Conservation (phyloP, 306 rosid species). For the Quercus cerris region DNA sequence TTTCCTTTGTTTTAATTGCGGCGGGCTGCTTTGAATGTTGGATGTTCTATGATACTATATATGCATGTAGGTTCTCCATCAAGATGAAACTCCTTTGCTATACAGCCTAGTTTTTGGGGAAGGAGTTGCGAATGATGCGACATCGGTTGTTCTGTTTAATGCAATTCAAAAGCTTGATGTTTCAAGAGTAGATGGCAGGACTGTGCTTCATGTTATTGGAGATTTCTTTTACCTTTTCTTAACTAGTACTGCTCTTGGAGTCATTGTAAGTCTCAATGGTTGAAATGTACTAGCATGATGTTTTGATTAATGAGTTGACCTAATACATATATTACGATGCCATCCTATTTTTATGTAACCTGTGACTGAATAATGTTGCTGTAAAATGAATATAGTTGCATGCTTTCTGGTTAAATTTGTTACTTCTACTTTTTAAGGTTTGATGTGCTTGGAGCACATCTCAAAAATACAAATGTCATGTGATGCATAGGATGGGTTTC, state of each 20-base stretch:
- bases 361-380: background rate
- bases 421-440: background rate
- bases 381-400: background rate
- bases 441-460: too few relatives aligned
- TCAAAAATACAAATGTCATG: too few relatives aligned
- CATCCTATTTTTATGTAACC: background rate
- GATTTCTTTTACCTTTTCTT: slow-evolving; percentile 75
- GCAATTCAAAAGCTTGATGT: slow-evolving; percentile 80
- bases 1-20: slow-evolving; percentile 25
- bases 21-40: background rate
- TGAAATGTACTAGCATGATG: background rate
- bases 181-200: slow-evolving; percentile 27
- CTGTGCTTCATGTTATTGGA: slow-evolving; percentile 38
- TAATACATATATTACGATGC: background rate
- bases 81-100: slow-evolving; percentile 83
- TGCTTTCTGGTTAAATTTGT: background rate
- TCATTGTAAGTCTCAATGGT: slow-evolving; percentile 45
- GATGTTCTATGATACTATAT: slow-evolving; percentile 4
- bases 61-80: slow-evolving; percentile 69
- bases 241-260: slow-evolving; percentile 79
- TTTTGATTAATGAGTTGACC: background rate
- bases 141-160: slow-evolving; percentile 87
- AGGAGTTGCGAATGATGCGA: slow-evolving; percentile 96
- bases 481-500: too few relatives aligned
- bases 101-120: slow-evolving; percentile 95